Conservation (phyloP, 2,329 filamentous ascomycete genomes). For the Botrytis pseudocinerea region DNA sequence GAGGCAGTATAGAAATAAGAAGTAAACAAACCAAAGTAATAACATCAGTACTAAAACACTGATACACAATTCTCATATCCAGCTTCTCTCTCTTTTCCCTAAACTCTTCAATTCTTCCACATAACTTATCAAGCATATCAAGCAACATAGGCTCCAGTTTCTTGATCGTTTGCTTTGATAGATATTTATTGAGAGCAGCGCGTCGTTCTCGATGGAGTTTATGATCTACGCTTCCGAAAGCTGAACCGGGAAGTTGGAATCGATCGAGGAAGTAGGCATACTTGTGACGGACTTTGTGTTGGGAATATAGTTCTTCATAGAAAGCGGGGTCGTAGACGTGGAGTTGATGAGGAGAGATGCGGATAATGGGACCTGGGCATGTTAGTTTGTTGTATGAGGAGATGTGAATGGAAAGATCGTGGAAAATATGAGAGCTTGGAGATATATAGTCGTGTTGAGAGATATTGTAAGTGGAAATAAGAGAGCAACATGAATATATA, state of each 20-base stretch:
- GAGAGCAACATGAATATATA: too few species aligned
- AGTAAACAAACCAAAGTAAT: constrained; percentile 31
- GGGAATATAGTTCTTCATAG: constrained; percentile 33
- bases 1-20: too few species aligned
- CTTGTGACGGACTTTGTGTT: constrained; percentile 26
- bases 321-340: constrained; percentile 29
- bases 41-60: constrained; percentile 36
- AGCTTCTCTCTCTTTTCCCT: constrained; percentile 24
- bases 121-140: constrained; percentile 31
- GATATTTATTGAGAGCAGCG: constrained; percentile 33
- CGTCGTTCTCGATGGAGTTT: constrained; percentile 33
- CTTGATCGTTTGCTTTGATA: constrained; percentile 29
- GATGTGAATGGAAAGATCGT: not conserved
- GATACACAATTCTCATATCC: constrained; percentile 28
- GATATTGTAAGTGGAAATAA: not conserved
- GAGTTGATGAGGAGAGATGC: constrained; percentile 30
- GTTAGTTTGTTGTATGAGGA: not conserved
- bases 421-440: not conserved
- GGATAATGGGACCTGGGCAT: constrained; percentile 28
- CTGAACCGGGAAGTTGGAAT: not conserved
- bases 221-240: constrained; percentile 33
- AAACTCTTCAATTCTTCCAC: constrained; percentile 30
- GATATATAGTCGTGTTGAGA: not conserved
- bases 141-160: constrained; percentile 32
- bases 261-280: constrained; percentile 26